Conservation (phyloP, 1,284 basidiomycete species). For the Sporisorium reilianum region DNA sequence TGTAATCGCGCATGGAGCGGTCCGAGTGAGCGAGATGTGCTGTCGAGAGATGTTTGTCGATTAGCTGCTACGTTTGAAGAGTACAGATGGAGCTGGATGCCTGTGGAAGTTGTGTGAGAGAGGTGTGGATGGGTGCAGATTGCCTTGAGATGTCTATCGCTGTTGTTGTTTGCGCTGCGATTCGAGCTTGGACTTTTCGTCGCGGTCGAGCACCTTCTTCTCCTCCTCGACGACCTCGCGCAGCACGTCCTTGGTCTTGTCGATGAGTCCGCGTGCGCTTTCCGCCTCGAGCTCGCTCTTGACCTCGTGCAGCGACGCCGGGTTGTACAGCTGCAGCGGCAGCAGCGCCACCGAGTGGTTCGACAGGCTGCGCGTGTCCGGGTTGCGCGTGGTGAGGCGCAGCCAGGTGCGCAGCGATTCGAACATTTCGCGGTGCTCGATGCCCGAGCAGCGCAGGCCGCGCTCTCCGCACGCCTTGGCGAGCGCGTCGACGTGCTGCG, state of each 20-base stretch:
- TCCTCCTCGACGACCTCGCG: conserved; percentile 58
- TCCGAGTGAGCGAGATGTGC: neutral
- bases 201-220: conserved; percentile 39
- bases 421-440: conserved; percentile 36
- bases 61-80: conserved; percentile 5
- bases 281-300: conserved; percentile 31
- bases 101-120: neutral
- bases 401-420: conserved; percentile 40
- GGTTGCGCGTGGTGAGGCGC: conserved; percentile 34
- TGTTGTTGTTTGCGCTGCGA: conserved; percentile 25
- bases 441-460: conserved; percentile 46
- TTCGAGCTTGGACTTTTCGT: conserved; percentile 22
- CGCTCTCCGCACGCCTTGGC: conserved; percentile 58
- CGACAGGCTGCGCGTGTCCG: conserved; percentile 15
- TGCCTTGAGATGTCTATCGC: conserved; percentile 5
- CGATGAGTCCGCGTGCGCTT: conserved; percentile 38
- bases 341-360: conserved; percentile 37
- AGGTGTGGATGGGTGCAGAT: neutral
- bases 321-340: conserved; percentile 51
- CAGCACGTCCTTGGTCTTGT: conserved; percentile 59
- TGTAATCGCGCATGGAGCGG: conserved; percentile 1
- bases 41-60: neutral
- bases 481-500: conserved; percentile 42
- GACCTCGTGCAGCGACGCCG: conserved; percentile 20
- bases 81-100: conserved; percentile 3